A percentile compares a stretch with the other conserved stretches of the same genome.
These are phyloP conservation scores for Aurinia saxatilis DNA, from an alignment of 345 rosid species.

Conservation along the genomic window DNA sequence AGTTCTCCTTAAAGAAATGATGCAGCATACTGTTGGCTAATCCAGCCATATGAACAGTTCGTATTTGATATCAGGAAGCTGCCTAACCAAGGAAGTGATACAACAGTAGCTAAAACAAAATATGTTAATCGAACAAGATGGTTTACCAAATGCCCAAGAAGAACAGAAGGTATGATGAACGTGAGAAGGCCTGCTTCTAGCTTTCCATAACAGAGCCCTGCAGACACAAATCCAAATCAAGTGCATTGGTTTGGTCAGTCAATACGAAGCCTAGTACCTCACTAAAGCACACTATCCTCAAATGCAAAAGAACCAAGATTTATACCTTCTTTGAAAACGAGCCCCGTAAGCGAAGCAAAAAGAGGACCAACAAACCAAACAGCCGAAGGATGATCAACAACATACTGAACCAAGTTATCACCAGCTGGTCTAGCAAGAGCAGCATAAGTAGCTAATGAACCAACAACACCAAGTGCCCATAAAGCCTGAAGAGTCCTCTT, in stretches of 20 bases:
- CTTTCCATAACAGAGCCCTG: constrained; percentile 95
- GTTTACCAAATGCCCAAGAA: constrained; percentile 87
- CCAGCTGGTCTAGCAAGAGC: constrained; percentile 69
- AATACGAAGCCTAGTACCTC: neutral
- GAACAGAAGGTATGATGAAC: constrained; percentile 71
- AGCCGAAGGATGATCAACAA: constrained; percentile 48
- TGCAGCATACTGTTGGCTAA: neutral
- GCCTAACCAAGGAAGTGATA: neutral
- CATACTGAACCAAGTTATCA: constrained; percentile 62
- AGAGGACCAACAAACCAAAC: constrained; percentile 94
- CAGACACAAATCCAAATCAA: constrained; percentile 12
- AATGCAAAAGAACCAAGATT: neutral
- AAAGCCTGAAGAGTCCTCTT: constrained; percentile 92
- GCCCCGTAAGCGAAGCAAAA: constrained; percentile 83
- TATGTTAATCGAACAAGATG: neutral
- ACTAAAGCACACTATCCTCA: neutral
- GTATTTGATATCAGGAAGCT: neutral
- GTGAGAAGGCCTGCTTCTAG: constrained; percentile 91
- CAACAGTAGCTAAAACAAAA: constrained; percentile 1
- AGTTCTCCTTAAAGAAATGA: neutral
- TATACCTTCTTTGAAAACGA: constrained; percentile 92
- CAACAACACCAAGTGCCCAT: constrained; percentile 73
- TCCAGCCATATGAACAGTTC: neutral
- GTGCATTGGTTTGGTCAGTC: neutral
- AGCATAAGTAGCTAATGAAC: constrained; percentile 56